phyloP scores from a whole-genome alignment of 495 filamentous ascomycete species.

The Penicillium silybi region DNA sequence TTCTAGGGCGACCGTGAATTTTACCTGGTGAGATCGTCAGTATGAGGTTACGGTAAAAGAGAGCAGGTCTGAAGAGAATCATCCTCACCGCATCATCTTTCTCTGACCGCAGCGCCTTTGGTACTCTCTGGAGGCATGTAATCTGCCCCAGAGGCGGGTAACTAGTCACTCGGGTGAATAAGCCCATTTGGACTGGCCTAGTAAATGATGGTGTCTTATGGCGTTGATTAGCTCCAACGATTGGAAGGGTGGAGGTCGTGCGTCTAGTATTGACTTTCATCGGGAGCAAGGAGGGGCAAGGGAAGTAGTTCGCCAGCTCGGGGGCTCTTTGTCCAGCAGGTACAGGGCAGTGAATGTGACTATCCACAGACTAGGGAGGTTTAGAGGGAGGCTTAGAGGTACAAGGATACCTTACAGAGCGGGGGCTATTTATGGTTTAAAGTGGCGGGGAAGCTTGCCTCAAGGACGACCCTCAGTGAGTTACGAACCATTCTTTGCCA shows the following conservation, averaged over 20 bases:
- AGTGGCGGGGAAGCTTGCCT: conserved; percentile 18
- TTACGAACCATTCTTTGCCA: not conserved
- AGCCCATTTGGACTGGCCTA: conserved; percentile 42
- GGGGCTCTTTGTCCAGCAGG: not conserved
- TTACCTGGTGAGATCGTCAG: conserved; percentile 30
- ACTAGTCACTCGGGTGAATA: conserved; percentile 51
- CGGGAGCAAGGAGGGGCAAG: conserved; percentile 8
- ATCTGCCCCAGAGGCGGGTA: conserved; percentile 69
- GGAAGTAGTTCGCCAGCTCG: not conserved
- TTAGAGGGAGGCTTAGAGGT: too few species aligned
- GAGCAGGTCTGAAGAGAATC: too few species aligned
- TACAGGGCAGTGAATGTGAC: not conserved
- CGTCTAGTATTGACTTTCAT: conserved; percentile 23
- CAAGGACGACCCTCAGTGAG: not conserved
- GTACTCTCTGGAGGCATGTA: conserved; percentile 48
- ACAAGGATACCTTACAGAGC: too few species aligned
- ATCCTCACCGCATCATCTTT: conserved; percentile 28
- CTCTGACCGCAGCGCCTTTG: conserved; percentile 20
- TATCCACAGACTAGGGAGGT: not conserved
- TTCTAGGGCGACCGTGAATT: conserved; percentile 70
- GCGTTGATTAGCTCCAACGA: conserved; percentile 10
- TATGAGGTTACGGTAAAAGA: too few species aligned
- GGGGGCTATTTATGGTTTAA: too few species aligned
- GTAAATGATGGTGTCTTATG: conserved; percentile 26
- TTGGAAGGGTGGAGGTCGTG: conserved; percentile 22